These are phyloP conservation scores for Tephrocybe sp. DNA, from an alignment of 768 basidiomycete species.

Conservation along the genomic window DNA sequence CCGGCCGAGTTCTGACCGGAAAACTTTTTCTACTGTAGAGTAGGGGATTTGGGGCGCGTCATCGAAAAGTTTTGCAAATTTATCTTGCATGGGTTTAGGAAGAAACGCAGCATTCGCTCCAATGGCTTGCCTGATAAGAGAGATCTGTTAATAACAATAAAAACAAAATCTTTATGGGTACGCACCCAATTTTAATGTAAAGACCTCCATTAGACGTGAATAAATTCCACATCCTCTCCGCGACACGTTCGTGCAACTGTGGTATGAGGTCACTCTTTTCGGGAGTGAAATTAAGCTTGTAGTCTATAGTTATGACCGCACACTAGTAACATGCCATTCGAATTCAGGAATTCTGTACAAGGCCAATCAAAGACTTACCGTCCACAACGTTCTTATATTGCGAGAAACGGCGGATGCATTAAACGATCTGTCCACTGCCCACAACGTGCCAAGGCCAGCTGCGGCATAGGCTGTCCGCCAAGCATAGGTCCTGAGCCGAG, in stretches of 20 bases:
- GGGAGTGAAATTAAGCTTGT: constrained; percentile 86
- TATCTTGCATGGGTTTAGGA: constrained; percentile 79
- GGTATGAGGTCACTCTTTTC: constrained; percentile 73
- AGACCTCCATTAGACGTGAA: constrained; percentile 82
- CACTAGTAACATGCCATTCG: constrained; percentile 43
- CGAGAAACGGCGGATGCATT: constrained; percentile 59
- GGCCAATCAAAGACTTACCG: constrained; percentile 38
- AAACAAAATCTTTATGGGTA: no score
- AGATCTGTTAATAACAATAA: not conserved
- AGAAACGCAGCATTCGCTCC: constrained; percentile 86
- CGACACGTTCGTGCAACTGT: constrained; percentile 82
- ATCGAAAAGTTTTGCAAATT: constrained; percentile 84
- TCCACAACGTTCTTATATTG: constrained; percentile 54
- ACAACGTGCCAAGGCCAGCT: constrained; percentile 40
- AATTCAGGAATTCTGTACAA: not conserved
- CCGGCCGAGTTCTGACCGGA: constrained; percentile 66
- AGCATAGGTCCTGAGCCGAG: constrained; percentile 19
- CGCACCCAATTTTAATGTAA: constrained; percentile 78
- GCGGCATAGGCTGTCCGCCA: constrained; percentile 36
- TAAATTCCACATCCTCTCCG: constrained; percentile 71
- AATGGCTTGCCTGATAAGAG: constrained; percentile 63
- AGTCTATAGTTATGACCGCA: constrained; percentile 70
- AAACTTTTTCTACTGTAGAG: constrained; percentile 63
- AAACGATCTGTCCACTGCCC: constrained; percentile 46
- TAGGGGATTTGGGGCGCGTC: constrained; percentile 86